A percentile compares a stretch with the other conserved stretches of the same genome.
Conservation (phyloP, 2,329 filamentous ascomycete genomes). For the Clarireedia paspali region DNA sequence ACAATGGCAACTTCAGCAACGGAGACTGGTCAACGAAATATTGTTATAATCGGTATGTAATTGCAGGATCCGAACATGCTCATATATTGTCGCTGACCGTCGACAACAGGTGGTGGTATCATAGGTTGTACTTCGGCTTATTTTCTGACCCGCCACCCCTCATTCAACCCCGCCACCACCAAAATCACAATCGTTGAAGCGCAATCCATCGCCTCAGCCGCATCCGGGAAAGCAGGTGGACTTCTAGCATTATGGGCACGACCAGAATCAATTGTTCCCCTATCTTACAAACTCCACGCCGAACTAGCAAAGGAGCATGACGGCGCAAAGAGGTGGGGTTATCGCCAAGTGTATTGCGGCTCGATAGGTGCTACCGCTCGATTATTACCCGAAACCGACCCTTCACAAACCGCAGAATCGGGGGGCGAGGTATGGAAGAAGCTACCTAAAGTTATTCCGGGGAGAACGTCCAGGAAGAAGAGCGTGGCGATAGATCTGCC, state of each 20-base stretch:
- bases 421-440: conserved; percentile 43
- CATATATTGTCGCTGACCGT: not conserved
- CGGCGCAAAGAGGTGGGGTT: conserved; percentile 77
- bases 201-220: conserved; percentile 75
- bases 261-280: conserved; percentile 70
- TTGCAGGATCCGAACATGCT: conserved; percentile 49
- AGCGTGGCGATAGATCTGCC: conserved; percentile 56
- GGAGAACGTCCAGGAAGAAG: conserved; percentile 30
- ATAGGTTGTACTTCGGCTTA: conserved; percentile 91
- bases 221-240: conserved; percentile 91
- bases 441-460: conserved; percentile 50
- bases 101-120: conserved; percentile 61
- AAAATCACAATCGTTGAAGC: conserved; percentile 84
- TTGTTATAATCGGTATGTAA: conserved; percentile 28
- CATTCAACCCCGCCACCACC: conserved; percentile 67
- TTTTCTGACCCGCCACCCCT: conserved; percentile 78
- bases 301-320: conserved; percentile 79
- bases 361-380: conserved; percentile 23
- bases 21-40: conserved; percentile 17
- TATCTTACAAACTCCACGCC: conserved; percentile 77
- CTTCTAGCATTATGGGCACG: conserved; percentile 90
- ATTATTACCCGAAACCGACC: conserved; percentile 3
- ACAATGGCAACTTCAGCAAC: not conserved
- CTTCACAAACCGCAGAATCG: not conserved
- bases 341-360: conserved; percentile 71